phyloP scores from a whole-genome alignment of 345 rosid genomes.

The Pelargonium nanum region DNA sequence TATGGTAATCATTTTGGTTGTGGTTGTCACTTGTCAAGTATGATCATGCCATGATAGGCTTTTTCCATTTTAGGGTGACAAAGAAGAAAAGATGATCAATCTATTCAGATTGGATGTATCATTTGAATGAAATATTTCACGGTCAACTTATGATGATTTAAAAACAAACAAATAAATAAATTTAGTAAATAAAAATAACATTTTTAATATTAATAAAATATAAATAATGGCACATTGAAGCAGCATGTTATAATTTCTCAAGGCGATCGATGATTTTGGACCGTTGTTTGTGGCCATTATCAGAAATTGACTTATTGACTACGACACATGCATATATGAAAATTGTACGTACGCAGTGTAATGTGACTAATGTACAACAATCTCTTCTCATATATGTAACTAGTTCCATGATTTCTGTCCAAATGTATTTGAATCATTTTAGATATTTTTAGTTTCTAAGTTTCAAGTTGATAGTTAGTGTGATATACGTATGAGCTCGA shows the following conservation, averaged over 20 bases:
- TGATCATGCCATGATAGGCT: background rate
- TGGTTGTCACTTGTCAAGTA: background rate
- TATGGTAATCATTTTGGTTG: background rate
- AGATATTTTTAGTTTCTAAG: too few species aligned
- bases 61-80: background rate
- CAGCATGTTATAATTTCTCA: background rate
- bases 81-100: conserved; percentile 1
- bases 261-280: conserved; percentile 7
- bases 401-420: background rate
- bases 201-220: too few species aligned
- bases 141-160: conserved; percentile 14
- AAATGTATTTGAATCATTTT: too few species aligned
- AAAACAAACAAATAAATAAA: too few species aligned
- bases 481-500: too few species aligned
- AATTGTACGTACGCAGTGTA: background rate
- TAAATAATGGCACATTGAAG: background rate
- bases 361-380: background rate
- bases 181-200: too few species aligned
- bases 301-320: background rate
- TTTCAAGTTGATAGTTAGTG: too few species aligned
- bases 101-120: conserved; percentile 6
- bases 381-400: background rate
- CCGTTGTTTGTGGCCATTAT: conserved; percentile 19
- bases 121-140: conserved; percentile 3
- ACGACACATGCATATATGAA: background rate